Evolutionary conservation across 2,329 filamentous ascomycete species (phyloP).

Genomic region (Colletotrichum incanum): DNA sequence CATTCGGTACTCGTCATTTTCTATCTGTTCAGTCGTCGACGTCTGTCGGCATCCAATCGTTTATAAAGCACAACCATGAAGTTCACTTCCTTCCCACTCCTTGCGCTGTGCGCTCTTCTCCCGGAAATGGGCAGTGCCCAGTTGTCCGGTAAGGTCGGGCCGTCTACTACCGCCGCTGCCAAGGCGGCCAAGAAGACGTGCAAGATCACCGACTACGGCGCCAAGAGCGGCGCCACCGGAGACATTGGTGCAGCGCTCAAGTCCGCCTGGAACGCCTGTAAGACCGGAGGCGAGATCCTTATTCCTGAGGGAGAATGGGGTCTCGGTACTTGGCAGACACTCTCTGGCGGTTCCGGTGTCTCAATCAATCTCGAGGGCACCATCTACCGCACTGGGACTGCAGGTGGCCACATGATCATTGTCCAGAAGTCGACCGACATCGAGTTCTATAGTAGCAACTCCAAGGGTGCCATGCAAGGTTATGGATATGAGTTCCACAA

Average conservation of each 20-base stretch:
- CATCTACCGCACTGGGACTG: constrained; percentile 48
- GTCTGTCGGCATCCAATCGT: constrained; percentile 25
- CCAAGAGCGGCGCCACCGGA: constrained; percentile 61
- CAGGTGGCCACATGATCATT: constrained; percentile 42
- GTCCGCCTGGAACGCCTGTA: constrained; percentile 56
- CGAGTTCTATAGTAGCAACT: constrained; percentile 60
- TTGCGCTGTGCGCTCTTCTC: constrained; percentile 40
- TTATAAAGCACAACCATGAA: constrained; percentile 24
- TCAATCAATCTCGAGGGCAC: constrained; percentile 64
- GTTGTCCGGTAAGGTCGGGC: constrained; percentile 48
- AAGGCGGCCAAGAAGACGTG: constrained; percentile 56
- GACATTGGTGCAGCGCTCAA: constrained; percentile 55
- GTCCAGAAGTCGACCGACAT: constrained; percentile 55
- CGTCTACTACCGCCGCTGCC: constrained; percentile 47
- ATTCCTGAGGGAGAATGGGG: constrained; percentile 64
- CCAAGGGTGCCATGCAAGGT: constrained; percentile 64
- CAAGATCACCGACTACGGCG: constrained; percentile 66
- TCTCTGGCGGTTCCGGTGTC: constrained; percentile 61
- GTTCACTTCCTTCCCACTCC: constrained; percentile 32
- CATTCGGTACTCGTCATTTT: not conserved
- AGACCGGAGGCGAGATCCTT: constrained; percentile 63
- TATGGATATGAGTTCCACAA: constrained; percentile 63
- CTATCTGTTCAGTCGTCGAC: not conserved
- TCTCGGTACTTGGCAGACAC: constrained; percentile 61
- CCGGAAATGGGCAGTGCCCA: constrained; percentile 44